Conservation (phyloP, 2,329 filamentous ascomycete species). For the Fusarium nurragi region DNA sequence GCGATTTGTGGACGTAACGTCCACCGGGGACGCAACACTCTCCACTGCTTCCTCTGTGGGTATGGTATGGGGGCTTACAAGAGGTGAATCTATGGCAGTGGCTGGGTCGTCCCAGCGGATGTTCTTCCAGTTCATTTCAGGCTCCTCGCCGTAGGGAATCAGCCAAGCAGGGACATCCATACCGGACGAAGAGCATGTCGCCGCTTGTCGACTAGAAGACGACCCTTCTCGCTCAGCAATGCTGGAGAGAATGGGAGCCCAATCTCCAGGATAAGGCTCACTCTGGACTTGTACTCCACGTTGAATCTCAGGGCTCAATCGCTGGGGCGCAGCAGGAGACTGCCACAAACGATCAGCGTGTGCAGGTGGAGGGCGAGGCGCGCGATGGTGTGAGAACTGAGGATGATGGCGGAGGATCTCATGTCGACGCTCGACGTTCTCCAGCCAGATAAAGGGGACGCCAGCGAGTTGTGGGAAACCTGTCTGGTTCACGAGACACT, state of each 20-base stretch:
- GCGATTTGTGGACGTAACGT: background rate
- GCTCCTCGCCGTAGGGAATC: background rate
- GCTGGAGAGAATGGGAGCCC: background rate
- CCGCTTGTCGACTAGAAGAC: background rate
- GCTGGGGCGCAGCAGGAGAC: background rate
- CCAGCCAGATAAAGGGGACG: background rate
- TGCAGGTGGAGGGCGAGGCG: no score
- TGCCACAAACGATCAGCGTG: background rate
- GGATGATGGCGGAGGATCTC: constrained; percentile 11
- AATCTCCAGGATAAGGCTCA: background rate
- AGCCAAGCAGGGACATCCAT: background rate
- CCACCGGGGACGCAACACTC: background rate
- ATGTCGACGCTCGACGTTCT: background rate
- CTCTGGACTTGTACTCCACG: no score
- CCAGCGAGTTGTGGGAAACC: background rate
- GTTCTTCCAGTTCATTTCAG: background rate
- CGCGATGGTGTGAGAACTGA: background rate
- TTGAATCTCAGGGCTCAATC: background rate
- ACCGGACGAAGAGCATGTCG: background rate
- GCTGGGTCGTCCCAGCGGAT: background rate
- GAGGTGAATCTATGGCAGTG: background rate
- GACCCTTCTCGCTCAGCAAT: background rate
- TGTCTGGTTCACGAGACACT: background rate
- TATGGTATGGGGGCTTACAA: background rate
- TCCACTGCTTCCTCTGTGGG: background rate